Percentiles rank a stretch among this genome's conserved stretches.
phyloP scores from a whole-genome alignment of 352 stramenopile genomes.

The Globisporangium parvum region DNA sequence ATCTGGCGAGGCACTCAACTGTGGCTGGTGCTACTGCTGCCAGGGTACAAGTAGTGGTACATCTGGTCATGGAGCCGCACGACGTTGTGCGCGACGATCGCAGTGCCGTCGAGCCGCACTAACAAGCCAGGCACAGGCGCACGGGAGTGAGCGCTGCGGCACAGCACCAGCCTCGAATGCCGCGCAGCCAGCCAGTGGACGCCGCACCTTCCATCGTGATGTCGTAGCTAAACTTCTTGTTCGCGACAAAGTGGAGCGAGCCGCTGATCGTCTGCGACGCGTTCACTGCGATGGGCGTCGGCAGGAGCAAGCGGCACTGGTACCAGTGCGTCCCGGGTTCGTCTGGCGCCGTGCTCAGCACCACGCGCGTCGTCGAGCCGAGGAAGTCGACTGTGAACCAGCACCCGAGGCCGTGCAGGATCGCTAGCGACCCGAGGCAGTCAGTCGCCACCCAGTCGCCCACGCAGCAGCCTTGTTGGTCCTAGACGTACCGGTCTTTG shows the following conservation, averaged over 20 bases:
- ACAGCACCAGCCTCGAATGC: too few relatives aligned
- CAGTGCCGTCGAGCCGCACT: conserved; percentile 86
- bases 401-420: conserved; percentile 95
- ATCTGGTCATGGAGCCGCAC: conserved; percentile 94
- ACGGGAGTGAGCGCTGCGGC: too few relatives aligned
- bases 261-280: conserved; percentile 84
- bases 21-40: conserved; percentile 5
- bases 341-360: conserved; percentile 82
- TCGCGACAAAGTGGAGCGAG: conserved; percentile 88
- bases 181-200: too few relatives aligned
- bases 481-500: conserved; percentile 53
- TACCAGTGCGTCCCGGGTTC: conserved; percentile 86
- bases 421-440: conserved; percentile 26
- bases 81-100: conserved; percentile 74
- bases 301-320: conserved; percentile 90
- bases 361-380: conserved; percentile 71
- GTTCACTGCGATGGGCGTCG: conserved; percentile 90
- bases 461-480: not conserved
- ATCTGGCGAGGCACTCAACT: conserved; percentile 7
- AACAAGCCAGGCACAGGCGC: conserved; percentile 1
- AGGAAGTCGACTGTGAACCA: conserved; percentile 99
- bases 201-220: conserved; percentile 77
- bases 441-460: conserved; percentile 1
- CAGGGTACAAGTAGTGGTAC: conserved; percentile 88
- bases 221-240: conserved; percentile 97